Evolutionary conservation across 805 yeast genomes (phyloP), one percentile per base, ranked within the genome.

Genomic region (Debaryomyces tyrocola): DNA sequence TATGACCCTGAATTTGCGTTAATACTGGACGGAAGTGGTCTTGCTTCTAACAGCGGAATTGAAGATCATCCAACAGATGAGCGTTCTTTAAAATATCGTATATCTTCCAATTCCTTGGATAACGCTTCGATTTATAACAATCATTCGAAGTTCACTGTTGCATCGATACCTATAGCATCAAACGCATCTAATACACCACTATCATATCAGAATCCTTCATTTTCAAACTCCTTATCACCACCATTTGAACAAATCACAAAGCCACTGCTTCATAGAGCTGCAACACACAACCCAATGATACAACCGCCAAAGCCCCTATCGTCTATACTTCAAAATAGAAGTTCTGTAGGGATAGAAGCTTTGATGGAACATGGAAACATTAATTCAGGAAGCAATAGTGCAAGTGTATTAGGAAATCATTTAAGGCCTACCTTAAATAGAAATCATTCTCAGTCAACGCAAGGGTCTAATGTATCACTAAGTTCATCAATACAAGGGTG

Each of bases 371-470:
- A 18, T 17, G 14, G 29, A 37, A 12, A 24, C 14, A 37, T 3
- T 10, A 35, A 37, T 36, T 34, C 43, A n/a, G 12, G 37, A n/a
- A 12, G 12, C 43, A 18, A 42, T 37, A 18, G 24, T 28, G 35
- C 27, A 20, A 37, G 9, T 12, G 20, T 18, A 8, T 7, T 8
- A n/a, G 38, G 24, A 17, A 36, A 8, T 33, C 46, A 45, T 8
- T 31, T 36, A 21, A 51, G 73, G 15, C 75, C 75, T 1, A 43
- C 58, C n/a, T 48, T 70, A 27, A 49, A 53, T n/a, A 51, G 73
- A 40, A 63, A 63, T 21, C 54, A 62, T 4, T 71, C 76, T 0
- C 72, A 66, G 31, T 60, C 62, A 5, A 71, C 77, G 6, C 62
- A 67, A 15, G 75, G 66, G 8, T 66, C 73, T 2, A 48, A 39